A percentile compares a stretch with the other conserved stretches of the same genome.
Evolutionary conservation across 129 eudicot species (phyloP).

Genomic region (Arctium lappa): DNA sequence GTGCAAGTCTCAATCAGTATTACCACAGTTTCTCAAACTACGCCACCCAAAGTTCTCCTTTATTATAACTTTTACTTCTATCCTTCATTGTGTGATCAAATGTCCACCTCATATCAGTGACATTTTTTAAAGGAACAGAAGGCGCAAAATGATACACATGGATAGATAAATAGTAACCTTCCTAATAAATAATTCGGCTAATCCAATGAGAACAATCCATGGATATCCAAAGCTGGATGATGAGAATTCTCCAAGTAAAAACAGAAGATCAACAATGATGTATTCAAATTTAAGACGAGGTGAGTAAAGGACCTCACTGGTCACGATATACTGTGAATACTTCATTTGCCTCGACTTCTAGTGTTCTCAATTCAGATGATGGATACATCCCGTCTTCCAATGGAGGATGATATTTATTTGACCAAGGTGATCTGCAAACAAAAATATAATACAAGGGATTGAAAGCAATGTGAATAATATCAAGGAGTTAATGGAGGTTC

Average conservation of each 20-base stretch:
- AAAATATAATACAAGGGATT: not conserved
- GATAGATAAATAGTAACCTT: not conserved
- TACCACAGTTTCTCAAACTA: not conserved
- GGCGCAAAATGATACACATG: not conserved
- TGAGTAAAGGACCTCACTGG: slow-evolving; percentile 99
- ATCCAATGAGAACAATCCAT: not conserved
- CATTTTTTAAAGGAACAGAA: not conserved
- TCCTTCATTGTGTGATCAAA: not conserved
- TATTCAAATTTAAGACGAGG: slow-evolving; percentile 51
- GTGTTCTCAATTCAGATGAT: slow-evolving; percentile 80
- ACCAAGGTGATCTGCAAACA: slow-evolving; percentile 87
- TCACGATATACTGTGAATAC: slow-evolving; percentile 90
- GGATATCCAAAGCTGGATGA: not conserved
- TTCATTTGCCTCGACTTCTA: slow-evolving; percentile 95
- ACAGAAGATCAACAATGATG: not conserved
- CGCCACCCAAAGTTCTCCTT: not conserved
- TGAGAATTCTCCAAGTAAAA: not conserved
- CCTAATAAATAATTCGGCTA: not conserved
- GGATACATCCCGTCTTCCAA: slow-evolving; percentile 82
- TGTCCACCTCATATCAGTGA: not conserved
- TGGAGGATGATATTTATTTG: slow-evolving; percentile 89
- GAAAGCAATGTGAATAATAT: not conserved
- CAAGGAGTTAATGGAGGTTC: not conserved
- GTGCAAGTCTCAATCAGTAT: not conserved
- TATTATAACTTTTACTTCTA: not conserved